Base-by-base conservation (phyloP, 495 filamentous ascomycete genomes). In the Aspergillus panamensis region DNA sequence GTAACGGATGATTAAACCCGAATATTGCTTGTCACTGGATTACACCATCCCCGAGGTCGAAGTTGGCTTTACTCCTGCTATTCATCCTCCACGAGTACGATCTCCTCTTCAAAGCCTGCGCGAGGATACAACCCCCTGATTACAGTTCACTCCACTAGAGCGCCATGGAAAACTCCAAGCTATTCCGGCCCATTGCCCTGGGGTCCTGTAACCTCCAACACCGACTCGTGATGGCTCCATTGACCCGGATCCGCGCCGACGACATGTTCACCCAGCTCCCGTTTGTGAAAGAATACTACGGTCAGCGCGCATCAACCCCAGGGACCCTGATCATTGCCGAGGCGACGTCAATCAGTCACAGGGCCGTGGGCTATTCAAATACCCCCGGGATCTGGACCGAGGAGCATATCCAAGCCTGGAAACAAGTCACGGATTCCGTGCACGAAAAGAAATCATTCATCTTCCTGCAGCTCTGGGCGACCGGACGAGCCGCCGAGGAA, bases 381-480 rank as follows among this genome's bases (percentile, higher is more conserved):
- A 80, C 73, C 4, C 86, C 88, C 0, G 86, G 85, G 3, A 81
- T 92, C 62, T 89, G 72, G 60, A 80, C 57, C 53, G 64, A 76
- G 1, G 81, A 68, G 8, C 88, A 92, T 62, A 77, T 84, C 48
- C 62, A 59, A 1, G 79, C 72, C 0, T 90, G 87, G 88, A 78
- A 74, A 47, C 58, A 67, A 8, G 68, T 90, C 32, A 86, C 83
- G 10, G 80, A 83, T 45, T 81, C 76, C 8, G 84, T 91, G 14
- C 87, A 91, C 69, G 68, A 67, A 20, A 80, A 81, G 20, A 82
- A 82, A 30, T 74, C 76, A 43, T 82, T 70, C 58, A 88, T 90
- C 53, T 85, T 73, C 69, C 66, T 74, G 40, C 88, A 92, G 73
- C 72, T 92, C 2, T 88, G 84, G 80, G 80, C 81, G 1, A 65